Conservation (phyloP, 495 filamentous ascomycete genomes). For the Neurospora africana region DNA sequence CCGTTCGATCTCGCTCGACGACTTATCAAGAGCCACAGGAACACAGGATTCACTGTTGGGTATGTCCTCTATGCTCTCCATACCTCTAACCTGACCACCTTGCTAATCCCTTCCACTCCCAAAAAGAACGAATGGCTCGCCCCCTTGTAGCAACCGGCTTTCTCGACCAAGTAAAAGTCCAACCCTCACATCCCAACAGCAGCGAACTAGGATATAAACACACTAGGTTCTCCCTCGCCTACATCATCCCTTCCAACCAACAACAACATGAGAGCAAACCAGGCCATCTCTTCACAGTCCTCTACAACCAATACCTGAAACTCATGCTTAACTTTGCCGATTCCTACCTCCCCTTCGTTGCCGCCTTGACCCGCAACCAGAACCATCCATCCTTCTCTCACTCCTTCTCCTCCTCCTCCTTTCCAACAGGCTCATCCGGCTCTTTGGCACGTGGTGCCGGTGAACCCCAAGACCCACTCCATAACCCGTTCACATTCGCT, state of each 20-base stretch:
- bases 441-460: neutral
- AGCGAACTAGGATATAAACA: constrained; percentile 2
- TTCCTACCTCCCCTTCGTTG: constrained; percentile 6
- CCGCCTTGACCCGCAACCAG: neutral
- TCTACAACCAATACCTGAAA: constrained; percentile 15
- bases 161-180: constrained; percentile 10
- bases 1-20: constrained; percentile 9
- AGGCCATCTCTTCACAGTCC: constrained; percentile 12
- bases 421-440: neutral
- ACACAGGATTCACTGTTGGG: constrained; percentile 14
- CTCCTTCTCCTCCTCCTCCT: neutral
- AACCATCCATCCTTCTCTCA: neutral
- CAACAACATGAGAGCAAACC: neutral
- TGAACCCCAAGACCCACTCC: constrained; percentile 9
- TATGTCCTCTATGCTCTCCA: neutral
- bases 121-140: constrained; percentile 12
- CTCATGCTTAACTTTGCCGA: constrained; percentile 12
- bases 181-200: neutral
- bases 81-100: neutral
- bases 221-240: constrained; percentile 14
- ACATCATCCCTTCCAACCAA: constrained; percentile 3
- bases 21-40: constrained; percentile 9
- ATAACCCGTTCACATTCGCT: constrained; percentile 9
- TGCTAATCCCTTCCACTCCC: neutral
- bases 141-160: constrained; percentile 14